Base-by-base conservation (phyloP, 306 rosid species). In the Hylodesmum podocarpum region DNA sequence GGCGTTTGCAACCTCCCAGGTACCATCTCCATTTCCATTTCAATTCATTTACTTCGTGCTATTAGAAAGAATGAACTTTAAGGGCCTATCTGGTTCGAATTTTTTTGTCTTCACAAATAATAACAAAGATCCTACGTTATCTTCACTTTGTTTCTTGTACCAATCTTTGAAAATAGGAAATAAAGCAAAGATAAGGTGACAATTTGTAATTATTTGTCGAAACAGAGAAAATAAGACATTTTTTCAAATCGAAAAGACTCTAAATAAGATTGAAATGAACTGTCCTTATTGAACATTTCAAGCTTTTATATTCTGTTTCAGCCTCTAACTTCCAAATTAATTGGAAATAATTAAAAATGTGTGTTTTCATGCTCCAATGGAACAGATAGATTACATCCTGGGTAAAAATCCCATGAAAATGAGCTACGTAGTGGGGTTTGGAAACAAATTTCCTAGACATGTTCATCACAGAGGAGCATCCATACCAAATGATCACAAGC, bases 391-490 rank as follows among this genome's bases (percentile, higher is more conserved):
- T 62, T 90, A 88, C 78, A 88, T 90, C 18, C 39, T 90, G 51
- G 95, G 92, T n/a, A 86, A 84, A 50, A 88, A 91, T 73, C 91
- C 96, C 14, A 70, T 84, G 86, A 87, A 88, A 10, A 86, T 85
- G 88, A 90, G 93, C 84, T 90, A 90, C 34, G 63, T 88, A 21
- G 96, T 86, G 25, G 93, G 96, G 4, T 86, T 34, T 61, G 96
- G 92, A 41, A 61, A 51, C 16, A 86, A 86, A 62, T 90, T 51
- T 66, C 90, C 92, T 0, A 86, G 31, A 63, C 82, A 80, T 37
- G 89, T 84, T 25, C 92, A 90, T 81, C 95, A 90, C 37, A 37
- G 95, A 3, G 92, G 85, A 0, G 90, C 95, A 13, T 90, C 92
- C 1, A 86, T 8, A 58, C 92, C 92, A 40, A 86, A 70, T n/a